Evolutionary conservation across 2,329 filamentous ascomycete genomes (phyloP), one percentile per base, ranked within the genome.

Genomic region (Nemania sp.): DNA sequence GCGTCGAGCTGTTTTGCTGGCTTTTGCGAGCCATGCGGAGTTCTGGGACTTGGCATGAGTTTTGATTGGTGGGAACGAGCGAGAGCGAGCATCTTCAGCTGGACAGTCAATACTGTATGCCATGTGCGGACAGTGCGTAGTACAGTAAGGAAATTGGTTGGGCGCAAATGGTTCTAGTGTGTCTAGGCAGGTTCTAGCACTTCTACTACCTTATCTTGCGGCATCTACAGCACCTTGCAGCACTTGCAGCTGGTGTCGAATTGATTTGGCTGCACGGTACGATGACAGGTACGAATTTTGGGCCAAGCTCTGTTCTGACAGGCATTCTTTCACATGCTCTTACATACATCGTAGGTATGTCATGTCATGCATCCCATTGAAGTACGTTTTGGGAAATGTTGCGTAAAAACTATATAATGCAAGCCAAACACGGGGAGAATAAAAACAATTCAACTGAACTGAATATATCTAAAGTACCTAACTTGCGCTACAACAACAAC

Each of bases 51-150:
- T 66, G 62, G 66, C 66, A 51, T 54, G 45, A 38, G 29, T 35
- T 18, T 29, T 55, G 58, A 66, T 66, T 66, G 64, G n/a, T n/a
- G n/a, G n/a, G 63, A 41, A 10, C 35, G 38, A 38, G n/a, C n/a
- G 29, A 18, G 5, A n/a, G 6, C 49, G 43, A 32, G 29, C 8
- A 32, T 32, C 4, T 35, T 62, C 57, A 61, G 66, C 66, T 64
- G 54, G 13, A 43, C 13, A 59, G 54, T n/a, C 43, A 55, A 26
- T 54, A 24, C 47, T 13, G n/a, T 22, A 51, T 20, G n/a, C 10
- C 41, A 45, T 15, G 7, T 45, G 5, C 24, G 5, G 8, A 10
- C 7, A 49, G n/a, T n/a, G n/a, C n/a, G n/a, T n/a, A n/a, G n/a
- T 51, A 27, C 13, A 27, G 35, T 15, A 41, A 8, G 35, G 35